These are phyloP conservation scores for Neoscytalidium dimidiatum DNA, from an alignment of 2,329 filamentous ascomycete genomes.

Conservation along the genomic window DNA sequence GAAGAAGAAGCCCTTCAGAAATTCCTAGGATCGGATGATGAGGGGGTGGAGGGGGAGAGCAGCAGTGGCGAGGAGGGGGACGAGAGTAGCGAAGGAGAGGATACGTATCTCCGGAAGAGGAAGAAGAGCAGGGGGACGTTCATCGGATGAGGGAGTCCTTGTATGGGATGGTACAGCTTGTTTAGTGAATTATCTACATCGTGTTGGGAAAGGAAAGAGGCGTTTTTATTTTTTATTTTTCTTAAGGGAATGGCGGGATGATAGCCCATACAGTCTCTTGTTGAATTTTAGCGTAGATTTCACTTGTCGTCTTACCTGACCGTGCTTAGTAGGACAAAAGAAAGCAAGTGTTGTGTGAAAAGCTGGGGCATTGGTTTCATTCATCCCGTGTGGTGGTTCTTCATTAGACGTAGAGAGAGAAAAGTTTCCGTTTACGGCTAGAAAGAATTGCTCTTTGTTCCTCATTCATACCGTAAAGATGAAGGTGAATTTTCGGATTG, in stretches of 20 bases:
- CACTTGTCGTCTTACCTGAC: not conserved
- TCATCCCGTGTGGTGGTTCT: too few relatives aligned
- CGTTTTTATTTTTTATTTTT: not conserved
- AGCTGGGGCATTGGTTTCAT: too few relatives aligned
- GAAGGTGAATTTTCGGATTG: not conserved
- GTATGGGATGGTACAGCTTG: not conserved
- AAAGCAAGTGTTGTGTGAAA: not conserved
- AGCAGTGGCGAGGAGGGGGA: slow-evolving; percentile 11
- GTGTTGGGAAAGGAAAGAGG: not conserved
- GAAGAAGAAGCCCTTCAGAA: slow-evolving; percentile 5
- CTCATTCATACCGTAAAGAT: not conserved
- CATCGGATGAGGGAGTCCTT: not conserved
- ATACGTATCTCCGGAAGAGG: not conserved
- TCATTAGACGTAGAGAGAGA: not conserved
- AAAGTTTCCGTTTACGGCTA: not conserved
- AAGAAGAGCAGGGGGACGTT: slow-evolving; percentile 13
- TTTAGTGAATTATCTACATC: not conserved
- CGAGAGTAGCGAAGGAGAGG: slow-evolving; percentile 1
- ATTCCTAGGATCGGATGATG: slow-evolving; percentile 12
- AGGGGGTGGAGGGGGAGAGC: not conserved
- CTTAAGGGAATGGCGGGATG: not conserved
- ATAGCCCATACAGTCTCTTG: not conserved
- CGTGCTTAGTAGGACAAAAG: not conserved
- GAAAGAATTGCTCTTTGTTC: not conserved
- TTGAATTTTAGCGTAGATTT: not conserved